A percentile compares a stretch with the other conserved stretches of the same genome.
These are phyloP conservation scores for Wickerhamomyces bovis DNA, from an alignment of 805 yeast genomes.

Conservation along the genomic window DNA sequence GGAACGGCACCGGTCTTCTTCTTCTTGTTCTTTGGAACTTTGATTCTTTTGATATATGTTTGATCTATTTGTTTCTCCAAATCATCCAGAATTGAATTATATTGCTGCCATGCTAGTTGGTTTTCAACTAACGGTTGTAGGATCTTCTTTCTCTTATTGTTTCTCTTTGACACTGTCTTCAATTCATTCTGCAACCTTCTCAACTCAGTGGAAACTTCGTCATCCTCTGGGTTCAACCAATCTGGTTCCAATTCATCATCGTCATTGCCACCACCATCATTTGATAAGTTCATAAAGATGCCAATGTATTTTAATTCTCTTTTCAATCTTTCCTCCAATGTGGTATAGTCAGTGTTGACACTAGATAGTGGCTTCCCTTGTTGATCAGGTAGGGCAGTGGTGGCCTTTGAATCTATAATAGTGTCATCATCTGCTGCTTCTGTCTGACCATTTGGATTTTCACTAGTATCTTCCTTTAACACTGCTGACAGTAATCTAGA, in stretches of 20 bases:
- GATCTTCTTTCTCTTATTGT: conserved; percentile 59
- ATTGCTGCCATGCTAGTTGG: conserved; percentile 93
- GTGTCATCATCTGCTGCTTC: conserved; percentile 25
- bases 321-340: conserved; percentile 82
- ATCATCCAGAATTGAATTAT: conserved; percentile 82
- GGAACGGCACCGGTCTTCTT: conserved; percentile 26
- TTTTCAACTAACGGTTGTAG: conserved; percentile 74
- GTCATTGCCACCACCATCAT: conserved; percentile 8
- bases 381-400: conserved; percentile 32
- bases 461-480: conserved; percentile 35
- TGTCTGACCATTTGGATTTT: conserved; percentile 12
- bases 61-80: conserved; percentile 96
- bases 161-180: conserved; percentile 51
- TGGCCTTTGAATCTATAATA: conserved; percentile 21
- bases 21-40: conserved; percentile 54
- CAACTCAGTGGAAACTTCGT: conserved; percentile 83
- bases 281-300: conserved; percentile 58
- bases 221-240: conserved; percentile 87
- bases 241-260: conserved; percentile 30
- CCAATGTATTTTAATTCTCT: conserved; percentile 89
- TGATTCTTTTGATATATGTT: conserved; percentile 76
- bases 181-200: conserved; percentile 67
- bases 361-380: conserved; percentile 43
- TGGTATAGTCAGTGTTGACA: conserved; percentile 56
- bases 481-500: conserved; percentile 80